Percentiles rank a stretch among this genome's conserved stretches.
phyloP scores from a whole-genome alignment of 192 early-diverging fungal species.

The Paraglomus brasilianum region DNA sequence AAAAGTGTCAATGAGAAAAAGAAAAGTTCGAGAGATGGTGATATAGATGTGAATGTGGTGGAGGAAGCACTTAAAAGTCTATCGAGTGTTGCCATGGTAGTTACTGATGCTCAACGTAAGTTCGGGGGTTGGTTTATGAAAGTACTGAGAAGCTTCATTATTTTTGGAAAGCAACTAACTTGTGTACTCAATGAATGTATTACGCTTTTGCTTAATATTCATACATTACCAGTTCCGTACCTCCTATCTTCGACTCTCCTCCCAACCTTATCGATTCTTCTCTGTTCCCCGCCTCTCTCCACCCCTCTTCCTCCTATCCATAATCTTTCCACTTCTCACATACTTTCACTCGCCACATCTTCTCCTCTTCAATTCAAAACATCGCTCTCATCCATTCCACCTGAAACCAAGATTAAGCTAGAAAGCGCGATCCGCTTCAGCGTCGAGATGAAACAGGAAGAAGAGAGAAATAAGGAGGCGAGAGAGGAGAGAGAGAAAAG shows the following conservation, averaged over 20 bases:
- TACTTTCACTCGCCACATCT: slow-evolving; percentile 43
- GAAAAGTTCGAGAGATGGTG: slow-evolving; percentile 20
- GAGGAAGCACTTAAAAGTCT: slow-evolving; percentile 54
- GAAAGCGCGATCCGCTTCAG: slow-evolving; percentile 50
- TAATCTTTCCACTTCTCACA: slow-evolving; percentile 39
- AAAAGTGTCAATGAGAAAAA: slow-evolving; percentile 19
- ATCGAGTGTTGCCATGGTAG: slow-evolving; percentile 37
- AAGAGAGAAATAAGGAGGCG: slow-evolving; percentile 40
- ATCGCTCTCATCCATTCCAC: slow-evolving; percentile 35
- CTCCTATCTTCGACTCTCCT: slow-evolving; percentile 43
- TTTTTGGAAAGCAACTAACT: not conserved
- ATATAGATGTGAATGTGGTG: slow-evolving; percentile 31
- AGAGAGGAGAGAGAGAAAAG: slow-evolving; percentile 35
- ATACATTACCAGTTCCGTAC: slow-evolving; percentile 31
- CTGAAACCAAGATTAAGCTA: slow-evolving; percentile 44
- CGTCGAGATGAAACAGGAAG: slow-evolving; percentile 44
- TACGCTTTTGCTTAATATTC: not conserved
- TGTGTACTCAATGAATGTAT: not conserved
- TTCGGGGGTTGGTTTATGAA: not conserved
- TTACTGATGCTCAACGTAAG: slow-evolving; percentile 46
- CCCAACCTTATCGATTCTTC: slow-evolving; percentile 45
- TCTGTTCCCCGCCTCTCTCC: slow-evolving; percentile 33
- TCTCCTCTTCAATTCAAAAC: slow-evolving; percentile 46
- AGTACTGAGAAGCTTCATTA: not conserved
- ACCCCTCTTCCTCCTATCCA: slow-evolving; percentile 36